Evolutionary conservation across 768 basidiomycete genomes (phyloP), one percentile per base, ranked within the genome.

Genomic region (Phanerochaete sordida): DNA sequence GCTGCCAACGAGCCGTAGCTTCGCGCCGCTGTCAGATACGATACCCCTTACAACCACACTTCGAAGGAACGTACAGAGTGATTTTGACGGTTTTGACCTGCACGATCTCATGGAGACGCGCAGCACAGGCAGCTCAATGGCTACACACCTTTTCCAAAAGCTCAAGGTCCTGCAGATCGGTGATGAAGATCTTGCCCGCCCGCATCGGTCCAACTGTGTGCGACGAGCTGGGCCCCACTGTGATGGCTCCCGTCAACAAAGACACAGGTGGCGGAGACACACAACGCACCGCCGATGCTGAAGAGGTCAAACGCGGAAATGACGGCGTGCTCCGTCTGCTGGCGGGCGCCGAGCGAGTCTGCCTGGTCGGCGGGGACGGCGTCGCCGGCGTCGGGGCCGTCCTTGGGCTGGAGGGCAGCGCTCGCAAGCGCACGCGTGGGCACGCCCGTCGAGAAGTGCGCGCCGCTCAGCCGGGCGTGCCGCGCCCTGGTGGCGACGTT

Each of bases 1-100:
- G 96, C 95, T 2, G 96, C 95, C 31, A 98, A 79, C 8, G 91
- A 93, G 28, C 95, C 95, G 72, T 96, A 95, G 53, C 91, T 93
- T 45, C 45, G 33, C 27, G 31, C 33, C 53, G 43, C 48, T n/a
- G 35, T 54, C 24, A 54, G 52, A 54, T 37, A 43, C 33, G 21
- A 5, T 46, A 4, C 45, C 35, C 12, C 19, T 24, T 30, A 15
- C 39, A 21, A 49, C 24, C 12, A 56, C 52, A 33, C 54, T 39
- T 60, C 50, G 54, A 31, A 59, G 48, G 50, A 28, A 70, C 86
- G 70, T 70, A 93, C 84, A 98, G 79, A 2, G 87, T 87, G 59
- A 96, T 88, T 72, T 97, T 98, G 55, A 98, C 74, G 8, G 82
- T 88, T 61, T 77, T 79, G 65, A 94, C 88, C 87, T 93, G 23